phyloP scores from a whole-genome alignment of 2,329 filamentous ascomycete species.

The Furcasterigmium furcatum region DNA sequence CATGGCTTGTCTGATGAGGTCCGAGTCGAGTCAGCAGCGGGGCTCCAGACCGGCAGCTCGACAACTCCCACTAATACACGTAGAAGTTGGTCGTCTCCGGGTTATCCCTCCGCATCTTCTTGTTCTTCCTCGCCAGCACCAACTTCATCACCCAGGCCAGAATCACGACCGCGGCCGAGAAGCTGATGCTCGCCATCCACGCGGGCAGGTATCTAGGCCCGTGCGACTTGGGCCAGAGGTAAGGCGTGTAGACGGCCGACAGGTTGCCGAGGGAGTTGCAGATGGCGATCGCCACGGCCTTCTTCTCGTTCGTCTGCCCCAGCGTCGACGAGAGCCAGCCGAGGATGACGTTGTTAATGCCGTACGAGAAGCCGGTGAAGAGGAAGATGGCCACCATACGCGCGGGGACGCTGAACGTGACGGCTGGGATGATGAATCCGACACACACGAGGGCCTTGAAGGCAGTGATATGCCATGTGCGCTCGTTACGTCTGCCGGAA shows the following conservation, averaged over 20 bases:
- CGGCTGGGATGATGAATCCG: conserved; percentile 26
- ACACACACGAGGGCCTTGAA: conserved; percentile 34
- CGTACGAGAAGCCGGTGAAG: conserved; percentile 31
- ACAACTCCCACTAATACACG: too few relatives aligned
- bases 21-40: too few relatives aligned
- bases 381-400: conserved; percentile 26
- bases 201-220: conserved; percentile 15
- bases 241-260: conserved; percentile 33
- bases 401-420: conserved; percentile 20
- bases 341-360: conserved; percentile 39
- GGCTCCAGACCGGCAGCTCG: too few relatives aligned
- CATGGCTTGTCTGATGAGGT: too few relatives aligned
- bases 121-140: conserved; percentile 29
- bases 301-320: conserved; percentile 43
- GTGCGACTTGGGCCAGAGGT: conserved; percentile 32
- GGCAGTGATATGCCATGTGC: too few relatives aligned
- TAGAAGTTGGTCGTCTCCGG: too few relatives aligned
- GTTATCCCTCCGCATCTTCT: conserved; percentile 19
- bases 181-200: conserved; percentile 11
- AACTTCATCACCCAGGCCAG: conserved; percentile 30
- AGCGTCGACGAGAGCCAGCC: conserved; percentile 36
- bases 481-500: conserved; percentile 41
- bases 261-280: conserved; percentile 30
- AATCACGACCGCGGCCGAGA: conserved; percentile 26
- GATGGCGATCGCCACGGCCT: conserved; percentile 38